These are phyloP conservation scores for Coccomyxa sp. DNA, from an alignment of 139 green algal species.

Conservation along the genomic window DNA sequence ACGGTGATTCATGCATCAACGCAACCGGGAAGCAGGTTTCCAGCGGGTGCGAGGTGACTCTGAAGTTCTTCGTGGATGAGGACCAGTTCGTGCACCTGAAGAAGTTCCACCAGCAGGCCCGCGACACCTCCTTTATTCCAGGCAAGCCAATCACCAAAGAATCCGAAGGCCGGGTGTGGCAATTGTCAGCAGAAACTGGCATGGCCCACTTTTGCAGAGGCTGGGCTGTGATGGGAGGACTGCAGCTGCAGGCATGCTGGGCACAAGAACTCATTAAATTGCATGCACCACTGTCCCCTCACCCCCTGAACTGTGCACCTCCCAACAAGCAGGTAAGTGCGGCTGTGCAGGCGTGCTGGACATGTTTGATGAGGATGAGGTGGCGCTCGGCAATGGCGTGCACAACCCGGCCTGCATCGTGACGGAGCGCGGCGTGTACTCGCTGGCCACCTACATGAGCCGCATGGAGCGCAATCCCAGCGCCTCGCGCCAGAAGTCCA, in stretches of 20 bases:
- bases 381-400: background rate
- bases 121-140: background rate
- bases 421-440: slow-evolving; percentile 1
- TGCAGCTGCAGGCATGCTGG: too few species aligned
- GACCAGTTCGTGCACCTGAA: background rate
- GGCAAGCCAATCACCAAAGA: background rate
- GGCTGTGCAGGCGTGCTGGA: slow-evolving; percentile 6
- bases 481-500: background rate
- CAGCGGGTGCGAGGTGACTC: background rate
- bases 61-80: slow-evolving; percentile 3
- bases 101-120: slow-evolving; percentile 3
- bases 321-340: too few species aligned
- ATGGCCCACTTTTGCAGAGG: too few species aligned
- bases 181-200: too few species aligned
- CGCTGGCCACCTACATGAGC: background rate
- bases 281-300: too few species aligned
- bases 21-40: background rate
- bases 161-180: too few species aligned
- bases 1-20: background rate
- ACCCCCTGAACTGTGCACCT: too few species aligned
- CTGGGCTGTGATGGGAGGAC: too few species aligned
- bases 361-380: slow-evolving; percentile 9
- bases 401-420: background rate
- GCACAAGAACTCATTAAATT: too few species aligned
- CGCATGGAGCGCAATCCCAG: slow-evolving; percentile 4